Conservation (phyloP, 1,284 basidiomycete genomes). For the Malassezia arunalokei region DNA sequence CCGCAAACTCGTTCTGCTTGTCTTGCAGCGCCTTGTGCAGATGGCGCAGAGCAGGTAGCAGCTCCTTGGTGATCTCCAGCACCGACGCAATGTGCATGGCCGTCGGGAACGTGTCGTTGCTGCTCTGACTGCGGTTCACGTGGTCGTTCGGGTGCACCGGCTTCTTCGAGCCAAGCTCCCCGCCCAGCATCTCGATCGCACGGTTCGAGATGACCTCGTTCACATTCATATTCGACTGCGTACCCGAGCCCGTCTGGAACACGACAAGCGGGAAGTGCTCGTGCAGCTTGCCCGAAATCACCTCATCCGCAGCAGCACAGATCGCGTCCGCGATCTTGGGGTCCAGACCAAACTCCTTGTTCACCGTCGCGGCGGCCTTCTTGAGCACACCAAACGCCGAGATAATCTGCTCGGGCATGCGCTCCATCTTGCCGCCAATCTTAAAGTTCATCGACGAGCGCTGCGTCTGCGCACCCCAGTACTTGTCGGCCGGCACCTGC, state of each 20-base stretch:
- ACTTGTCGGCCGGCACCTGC: constrained; percentile 80
- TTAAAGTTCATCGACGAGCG: constrained; percentile 96
- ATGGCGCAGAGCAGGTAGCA: constrained; percentile 74
- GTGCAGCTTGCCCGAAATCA: constrained; percentile 79
- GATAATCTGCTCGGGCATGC: constrained; percentile 84
- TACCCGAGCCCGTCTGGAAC: constrained; percentile 97
- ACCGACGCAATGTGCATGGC: constrained; percentile 98
- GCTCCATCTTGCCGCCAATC: constrained; percentile 85
- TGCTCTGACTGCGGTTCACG: constrained; percentile 98
- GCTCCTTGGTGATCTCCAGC: constrained; percentile 65
- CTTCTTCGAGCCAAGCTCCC: constrained; percentile 85
- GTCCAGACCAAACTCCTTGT: constrained; percentile 80
- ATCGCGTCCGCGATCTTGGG: constrained; percentile 79
- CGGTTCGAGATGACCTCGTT: constrained; percentile 99
- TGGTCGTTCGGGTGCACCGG: constrained; percentile 99
- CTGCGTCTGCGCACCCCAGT: constrained; percentile 99
- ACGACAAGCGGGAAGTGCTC: constrained; percentile 91
- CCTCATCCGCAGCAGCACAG: constrained; percentile 86
- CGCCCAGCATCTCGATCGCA: constrained; percentile 92
- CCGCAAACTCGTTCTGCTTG: constrained; percentile 56
- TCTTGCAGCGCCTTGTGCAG: constrained; percentile 70
- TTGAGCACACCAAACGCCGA: constrained; percentile 96
- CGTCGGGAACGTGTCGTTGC: constrained; percentile 98
- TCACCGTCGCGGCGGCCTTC: constrained; percentile 88
- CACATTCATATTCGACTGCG: constrained; percentile 99